phyloP scores from a whole-genome alignment of 257 asterid genomes.

The Solanum corneliomulleri region DNA sequence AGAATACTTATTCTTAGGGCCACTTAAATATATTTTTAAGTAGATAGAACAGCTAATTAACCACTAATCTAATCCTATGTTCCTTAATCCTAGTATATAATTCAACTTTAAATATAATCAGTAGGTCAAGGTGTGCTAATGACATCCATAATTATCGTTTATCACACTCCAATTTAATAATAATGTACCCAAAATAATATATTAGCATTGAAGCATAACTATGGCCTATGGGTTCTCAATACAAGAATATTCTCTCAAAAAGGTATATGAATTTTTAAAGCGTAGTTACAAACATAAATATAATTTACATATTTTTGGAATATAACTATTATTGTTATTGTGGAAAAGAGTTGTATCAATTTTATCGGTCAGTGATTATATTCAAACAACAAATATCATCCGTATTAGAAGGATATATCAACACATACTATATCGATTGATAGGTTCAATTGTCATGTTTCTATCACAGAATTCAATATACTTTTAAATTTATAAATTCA shows the following conservation, averaged over 20 bases:
- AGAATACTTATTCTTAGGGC: neutral
- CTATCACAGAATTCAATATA: neutral
- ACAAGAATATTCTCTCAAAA: neutral
- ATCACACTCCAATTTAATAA: neutral
- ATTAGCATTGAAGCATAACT: neutral
- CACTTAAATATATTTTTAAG: neutral
- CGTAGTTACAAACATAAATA: neutral
- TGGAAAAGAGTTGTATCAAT: too few relatives aligned
- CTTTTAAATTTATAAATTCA: too few relatives aligned
- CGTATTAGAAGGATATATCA: neutral
- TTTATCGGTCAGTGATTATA: too few relatives aligned
- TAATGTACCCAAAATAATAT: neutral
- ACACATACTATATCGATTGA: neutral
- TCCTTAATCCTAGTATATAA: neutral
- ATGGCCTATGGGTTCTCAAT: neutral
- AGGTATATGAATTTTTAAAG: too few relatives aligned
- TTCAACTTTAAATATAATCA: neutral
- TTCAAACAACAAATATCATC: too few relatives aligned
- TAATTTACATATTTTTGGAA: too few relatives aligned
- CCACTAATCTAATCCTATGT: constrained; percentile 14
- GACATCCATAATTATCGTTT: neutral
- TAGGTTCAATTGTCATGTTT: too few relatives aligned
- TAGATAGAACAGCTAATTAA: neutral
- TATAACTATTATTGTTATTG: too few relatives aligned
- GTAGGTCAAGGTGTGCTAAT: neutral